These are phyloP conservation scores for Eutrema yunnanense DNA, from an alignment of 345 rosid genomes.

Conservation along the genomic window DNA sequence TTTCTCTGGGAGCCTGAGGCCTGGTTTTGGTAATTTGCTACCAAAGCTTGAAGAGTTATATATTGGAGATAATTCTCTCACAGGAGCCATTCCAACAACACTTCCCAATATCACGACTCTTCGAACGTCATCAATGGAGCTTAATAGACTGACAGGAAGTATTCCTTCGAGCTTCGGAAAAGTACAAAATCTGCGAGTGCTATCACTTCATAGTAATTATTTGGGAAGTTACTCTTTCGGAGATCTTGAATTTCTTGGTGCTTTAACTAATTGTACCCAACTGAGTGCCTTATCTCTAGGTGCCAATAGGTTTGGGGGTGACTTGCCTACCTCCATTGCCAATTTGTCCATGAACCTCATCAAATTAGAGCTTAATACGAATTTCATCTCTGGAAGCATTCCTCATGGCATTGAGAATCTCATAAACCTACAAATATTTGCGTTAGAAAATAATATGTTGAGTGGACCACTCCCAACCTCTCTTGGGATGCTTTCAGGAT, in stretches of 20 bases:
- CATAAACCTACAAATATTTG: background rate
- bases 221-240: background rate
- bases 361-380: background rate
- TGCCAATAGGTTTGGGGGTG: background rate
- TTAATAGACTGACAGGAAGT: background rate
- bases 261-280: background rate
- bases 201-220: background rate
- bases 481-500: background rate
- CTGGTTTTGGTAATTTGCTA: background rate
- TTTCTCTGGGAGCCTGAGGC: background rate
- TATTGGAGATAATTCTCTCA: background rate
- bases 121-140: rapidly evolving
- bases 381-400: background rate
- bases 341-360: background rate
- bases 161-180: background rate
- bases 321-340: background rate
- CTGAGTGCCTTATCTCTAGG: background rate
- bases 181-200: background rate
- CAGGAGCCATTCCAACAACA: background rate
- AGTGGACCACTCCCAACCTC: background rate
- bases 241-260: background rate
- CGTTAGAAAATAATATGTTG: background rate
- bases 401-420: background rate
- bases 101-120: background rate
- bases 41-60: background rate